Evolutionary conservation across 257 asterid genomes (phyloP), one percentile per base, ranked within the genome.

Genomic region (Eustoma russellianum): DNA sequence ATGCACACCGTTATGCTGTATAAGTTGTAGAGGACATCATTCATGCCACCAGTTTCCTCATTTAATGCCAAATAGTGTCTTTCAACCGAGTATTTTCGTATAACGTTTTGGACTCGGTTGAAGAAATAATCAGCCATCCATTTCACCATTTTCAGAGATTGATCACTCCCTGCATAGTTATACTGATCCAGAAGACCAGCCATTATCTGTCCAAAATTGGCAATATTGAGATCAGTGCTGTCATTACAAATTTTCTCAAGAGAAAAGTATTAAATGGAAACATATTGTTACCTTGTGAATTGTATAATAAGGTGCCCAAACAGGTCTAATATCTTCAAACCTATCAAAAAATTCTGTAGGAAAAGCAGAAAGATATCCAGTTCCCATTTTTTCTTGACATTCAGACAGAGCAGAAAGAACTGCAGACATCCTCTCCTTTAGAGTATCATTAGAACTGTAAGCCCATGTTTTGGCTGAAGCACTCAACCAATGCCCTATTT

Each of bases 21-120:
- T 44, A 91, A 57, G 57, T 54, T 74, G 77, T 91, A 87, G 41
- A 91, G 94, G 43, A 85, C 80, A 46, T 91, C 98, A 53, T 91
- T 91, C 98, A 91, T 91, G 74, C 98, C 98, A 48, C 98, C 97
- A 14, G 80, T 69, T 76, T 91, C 98, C 62, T 87, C 96, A n/a
- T 91, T 91, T 41, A 91, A 57, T 6, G 90, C 60, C 3, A 15
- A 16, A 85, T 89, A 91, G 17, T 91, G 98, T 60, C 90, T 61
- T 69, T 79, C 83, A 53, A 91, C 64, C 0, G 91, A 74, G 74
- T 84, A 69, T 45, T 71, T 77, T 15, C 57, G 48, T 44, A 91
- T 79, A 47, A 85, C 96, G 56, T 76, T 84, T 30, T 78, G 87
- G 50, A 91, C 97, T 0, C 98, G 95, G 3, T 74, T 60, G 53